Evolutionary conservation across 306 rosid genomes (phyloP).

Genomic region (Crotalaria pallida): DNA sequence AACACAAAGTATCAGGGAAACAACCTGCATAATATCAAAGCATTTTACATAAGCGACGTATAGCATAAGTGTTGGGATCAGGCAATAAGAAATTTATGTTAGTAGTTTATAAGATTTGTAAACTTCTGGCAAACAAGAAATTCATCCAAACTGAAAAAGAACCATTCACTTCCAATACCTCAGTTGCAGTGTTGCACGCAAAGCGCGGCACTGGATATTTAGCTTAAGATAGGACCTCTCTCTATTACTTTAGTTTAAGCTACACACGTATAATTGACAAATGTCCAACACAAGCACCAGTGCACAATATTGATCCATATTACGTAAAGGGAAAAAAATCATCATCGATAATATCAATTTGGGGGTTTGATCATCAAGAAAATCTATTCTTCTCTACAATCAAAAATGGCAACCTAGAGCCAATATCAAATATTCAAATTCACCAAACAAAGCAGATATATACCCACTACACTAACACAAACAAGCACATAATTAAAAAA

Average conservation of each 20-base stretch:
- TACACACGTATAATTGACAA: not conserved
- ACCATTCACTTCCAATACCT: not conserved
- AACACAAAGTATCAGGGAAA: not conserved
- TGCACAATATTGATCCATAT: not conserved
- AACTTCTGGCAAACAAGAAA: slow-evolving; percentile 1
- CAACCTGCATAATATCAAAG: not conserved
- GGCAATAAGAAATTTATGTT: not conserved
- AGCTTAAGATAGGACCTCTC: not conserved
- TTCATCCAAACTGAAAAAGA: not conserved
- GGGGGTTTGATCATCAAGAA: not conserved
- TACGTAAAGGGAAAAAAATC: not conserved
- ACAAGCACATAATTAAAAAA: not conserved
- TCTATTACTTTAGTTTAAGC: not conserved
- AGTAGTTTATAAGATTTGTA: not conserved
- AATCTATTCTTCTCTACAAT: not conserved
- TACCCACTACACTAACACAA: not conserved
- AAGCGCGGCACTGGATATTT: not conserved
- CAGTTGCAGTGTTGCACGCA: not conserved
- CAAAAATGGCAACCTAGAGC: not conserved
- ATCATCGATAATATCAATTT: not conserved
- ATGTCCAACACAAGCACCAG: not conserved
- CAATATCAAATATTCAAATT: slow-evolving; percentile 9
- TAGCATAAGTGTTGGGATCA: too few relatives aligned
- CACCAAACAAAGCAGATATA: not conserved
- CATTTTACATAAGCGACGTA: not conserved